Evolutionary conservation across 345 rosid species (phyloP).

Genomic region (Limnanthes douglasii): DNA sequence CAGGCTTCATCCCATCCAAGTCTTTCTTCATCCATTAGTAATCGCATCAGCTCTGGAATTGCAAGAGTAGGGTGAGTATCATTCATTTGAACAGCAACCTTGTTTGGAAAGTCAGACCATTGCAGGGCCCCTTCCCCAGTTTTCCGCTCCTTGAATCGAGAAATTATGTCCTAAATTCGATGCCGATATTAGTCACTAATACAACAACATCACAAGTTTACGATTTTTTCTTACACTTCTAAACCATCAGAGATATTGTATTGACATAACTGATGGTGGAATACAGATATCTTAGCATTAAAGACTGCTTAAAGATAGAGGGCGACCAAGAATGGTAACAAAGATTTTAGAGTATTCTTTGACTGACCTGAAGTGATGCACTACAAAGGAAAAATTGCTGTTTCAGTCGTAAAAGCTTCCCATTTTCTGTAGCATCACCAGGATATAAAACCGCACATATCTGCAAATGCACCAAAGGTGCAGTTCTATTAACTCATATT

Average conservation of each 20-base stretch:
- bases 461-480: constrained; percentile 35
- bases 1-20: constrained; percentile 99
- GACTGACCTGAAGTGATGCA: constrained; percentile 93
- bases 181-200: too few species aligned
- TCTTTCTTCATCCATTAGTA: constrained; percentile 80
- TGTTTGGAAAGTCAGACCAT: constrained; percentile 88
- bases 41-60: constrained; percentile 91
- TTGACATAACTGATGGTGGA: too few species aligned
- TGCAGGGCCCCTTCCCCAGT: constrained; percentile 29
- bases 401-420: constrained; percentile 90
- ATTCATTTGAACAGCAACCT: constrained; percentile 89
- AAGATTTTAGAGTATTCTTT: too few species aligned
- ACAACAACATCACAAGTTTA: too few species aligned
- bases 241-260: too few species aligned
- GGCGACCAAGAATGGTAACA: too few species aligned
- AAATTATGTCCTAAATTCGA: constrained; percentile 64
- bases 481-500: too few species aligned
- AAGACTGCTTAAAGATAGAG: too few species aligned
- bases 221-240: too few species aligned
- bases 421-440: constrained; percentile 94
- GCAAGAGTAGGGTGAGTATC: constrained; percentile 99
- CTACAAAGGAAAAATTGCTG: constrained; percentile 94
- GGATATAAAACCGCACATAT: constrained; percentile 95
- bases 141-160: constrained; percentile 72
- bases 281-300: too few species aligned